phyloP scores from a whole-genome alignment of 2,329 filamentous ascomycete genomes.

The Coniella lustricola region DNA sequence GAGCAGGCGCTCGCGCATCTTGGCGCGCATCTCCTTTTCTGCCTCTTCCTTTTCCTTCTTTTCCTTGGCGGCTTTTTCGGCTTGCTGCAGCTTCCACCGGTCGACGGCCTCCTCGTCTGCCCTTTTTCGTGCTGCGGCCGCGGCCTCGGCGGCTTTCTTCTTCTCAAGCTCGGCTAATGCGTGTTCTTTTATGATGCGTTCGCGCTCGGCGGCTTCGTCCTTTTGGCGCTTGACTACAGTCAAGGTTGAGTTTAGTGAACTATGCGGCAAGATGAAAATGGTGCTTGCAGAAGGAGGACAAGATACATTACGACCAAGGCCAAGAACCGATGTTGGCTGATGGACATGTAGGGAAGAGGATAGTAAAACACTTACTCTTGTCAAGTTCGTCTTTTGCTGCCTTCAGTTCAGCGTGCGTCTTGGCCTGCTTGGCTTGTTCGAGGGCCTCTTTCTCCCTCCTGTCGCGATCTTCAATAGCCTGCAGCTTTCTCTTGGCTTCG shows the following conservation, averaged over 20 bases:
- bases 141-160: slow-evolving; percentile 37
- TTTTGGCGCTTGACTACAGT: slow-evolving; percentile 32
- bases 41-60: slow-evolving; percentile 40
- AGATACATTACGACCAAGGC: not conserved
- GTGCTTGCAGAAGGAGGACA: not conserved
- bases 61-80: slow-evolving; percentile 39
- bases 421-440: slow-evolving; percentile 32
- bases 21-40: slow-evolving; percentile 48
- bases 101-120: slow-evolving; percentile 44
- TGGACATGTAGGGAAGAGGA: not conserved
- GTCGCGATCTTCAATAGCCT: slow-evolving; percentile 30
- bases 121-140: slow-evolving; percentile 37
- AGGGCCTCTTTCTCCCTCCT: slow-evolving; percentile 28
- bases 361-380: slow-evolving; percentile 21
- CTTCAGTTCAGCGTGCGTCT: slow-evolving; percentile 43
- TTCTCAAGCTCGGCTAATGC: slow-evolving; percentile 41
- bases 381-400: slow-evolving; percentile 42
- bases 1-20: slow-evolving; percentile 50
- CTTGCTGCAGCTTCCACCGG: slow-evolving; percentile 42
- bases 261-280: not conserved
- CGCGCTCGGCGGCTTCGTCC: slow-evolving; percentile 41
- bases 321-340: not conserved
- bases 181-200: slow-evolving; percentile 45
- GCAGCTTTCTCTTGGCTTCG: slow-evolving; percentile 32
- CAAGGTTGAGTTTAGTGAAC: not conserved